These are phyloP conservation scores for Yamadazyma laniorum DNA, from an alignment of 805 yeast genomes.

Conservation along the genomic window DNA sequence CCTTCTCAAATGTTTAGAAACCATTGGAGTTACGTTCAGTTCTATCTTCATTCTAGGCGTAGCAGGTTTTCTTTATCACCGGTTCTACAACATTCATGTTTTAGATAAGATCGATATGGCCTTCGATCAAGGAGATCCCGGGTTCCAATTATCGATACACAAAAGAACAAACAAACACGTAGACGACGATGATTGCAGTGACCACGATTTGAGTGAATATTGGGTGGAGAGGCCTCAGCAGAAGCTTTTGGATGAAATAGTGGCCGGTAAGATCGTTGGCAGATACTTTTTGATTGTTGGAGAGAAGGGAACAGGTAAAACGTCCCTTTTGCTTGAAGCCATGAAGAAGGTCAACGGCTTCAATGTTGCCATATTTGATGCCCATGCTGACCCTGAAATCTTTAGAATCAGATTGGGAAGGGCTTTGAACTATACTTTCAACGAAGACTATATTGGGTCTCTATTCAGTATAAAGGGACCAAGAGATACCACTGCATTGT, in stretches of 20 bases:
- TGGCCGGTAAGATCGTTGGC: conserved; percentile 63
- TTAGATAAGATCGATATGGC: conserved; percentile 63
- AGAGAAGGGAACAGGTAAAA: conserved; percentile 85
- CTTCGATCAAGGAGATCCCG: conserved; percentile 65
- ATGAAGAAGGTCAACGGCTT: conserved; percentile 61
- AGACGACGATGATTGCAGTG: conserved; percentile 17
- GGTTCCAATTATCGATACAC: conserved; percentile 58
- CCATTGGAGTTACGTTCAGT: conserved; percentile 69
- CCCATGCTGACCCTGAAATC: conserved; percentile 83
- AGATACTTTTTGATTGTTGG: conserved; percentile 73
- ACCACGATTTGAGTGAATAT: conserved; percentile 19
- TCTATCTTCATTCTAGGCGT: conserved; percentile 65
- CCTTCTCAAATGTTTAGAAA: conserved; percentile 52
- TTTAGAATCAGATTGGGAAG: conserved; percentile 73
- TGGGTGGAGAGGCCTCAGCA: conserved; percentile 80
- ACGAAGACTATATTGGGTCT: conserved; percentile 81
- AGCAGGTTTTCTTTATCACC: conserved; percentile 72
- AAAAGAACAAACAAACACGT: conserved; percentile 34
- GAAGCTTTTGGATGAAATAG: conserved; percentile 57
- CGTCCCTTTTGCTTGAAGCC: conserved; percentile 70
- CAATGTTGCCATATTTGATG: conserved; percentile 71
- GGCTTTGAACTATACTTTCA: conserved; percentile 69
- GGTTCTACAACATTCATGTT: conserved; percentile 57
- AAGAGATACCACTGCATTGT: conserved; percentile 75
- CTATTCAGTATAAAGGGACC: conserved; percentile 81